Evolutionary conservation across 371 early-diverging fungal species (phyloP), one percentile per base, ranked within the genome.

Genomic region (Umbelopsis sp.): DNA sequence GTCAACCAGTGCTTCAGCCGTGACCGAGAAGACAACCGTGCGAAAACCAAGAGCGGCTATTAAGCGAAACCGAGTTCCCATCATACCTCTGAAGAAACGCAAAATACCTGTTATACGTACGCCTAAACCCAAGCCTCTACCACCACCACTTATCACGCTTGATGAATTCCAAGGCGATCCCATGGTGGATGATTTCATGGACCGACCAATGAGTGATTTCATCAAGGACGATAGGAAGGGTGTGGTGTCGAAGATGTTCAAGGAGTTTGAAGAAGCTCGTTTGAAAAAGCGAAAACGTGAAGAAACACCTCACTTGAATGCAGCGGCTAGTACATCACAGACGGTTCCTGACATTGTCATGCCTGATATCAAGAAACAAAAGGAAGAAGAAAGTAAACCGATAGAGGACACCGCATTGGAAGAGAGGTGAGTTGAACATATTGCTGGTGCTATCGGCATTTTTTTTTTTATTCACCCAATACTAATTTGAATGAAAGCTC

Each of bases 181-280:
- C 10, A 37, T 77, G 9, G 72, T 41, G 0, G 4, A 72, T 0
- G 80, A 76, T 6, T 72, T 79, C 57, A 68, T 82, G 8, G 80
- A 86, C 20, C 77, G 69, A 16, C 80, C 80, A 24, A 85, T 88
- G 82, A 67, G 72, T 6, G 65, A 74, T 24, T 88, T 88, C 51
- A 77, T 79, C 9, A 71, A 71, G 20, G 88, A 88, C 70, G 62
- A 82, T 29, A 76, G 77, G 37, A 53, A 37, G 14, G 88, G 88
- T 20, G 70, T 82, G 52, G 82, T 86, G 4, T 81, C 83, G 0
- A 83, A 79, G 24, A 53, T 70, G 11, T 88, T 77, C 70, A 74
- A 76, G 50, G 88, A 88, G 48, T 70, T 73, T 46, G 81, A 84
- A 52, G 72, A 72, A 24, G 50, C 50, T 7, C 66, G 79, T 16